Conservation (phyloP, 2,329 filamentous ascomycete genomes). For the Apiospora pterosperma region DNA sequence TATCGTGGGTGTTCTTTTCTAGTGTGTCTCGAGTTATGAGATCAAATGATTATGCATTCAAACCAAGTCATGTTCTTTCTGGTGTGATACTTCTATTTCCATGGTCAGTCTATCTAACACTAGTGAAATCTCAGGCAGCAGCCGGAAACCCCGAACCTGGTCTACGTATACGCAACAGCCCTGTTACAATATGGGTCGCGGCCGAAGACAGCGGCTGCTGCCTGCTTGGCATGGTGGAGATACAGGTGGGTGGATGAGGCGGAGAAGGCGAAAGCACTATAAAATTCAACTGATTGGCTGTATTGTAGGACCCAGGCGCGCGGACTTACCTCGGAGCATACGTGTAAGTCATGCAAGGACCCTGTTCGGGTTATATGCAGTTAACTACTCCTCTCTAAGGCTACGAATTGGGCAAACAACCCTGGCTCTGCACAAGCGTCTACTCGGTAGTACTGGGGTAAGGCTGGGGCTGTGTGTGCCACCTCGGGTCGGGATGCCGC, state of each 20-base stretch:
- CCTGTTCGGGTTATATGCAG: not conserved
- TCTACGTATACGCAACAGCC: no score
- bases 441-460: not conserved
- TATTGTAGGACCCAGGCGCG: not conserved
- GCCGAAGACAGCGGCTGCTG: no score
- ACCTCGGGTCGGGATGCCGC: not conserved
- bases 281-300: not conserved
- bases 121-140: not conserved
- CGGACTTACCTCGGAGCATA: not conserved
- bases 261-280: not conserved
- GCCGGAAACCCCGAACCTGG: no score
- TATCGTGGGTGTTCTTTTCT: not conserved
- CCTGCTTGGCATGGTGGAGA: no score
- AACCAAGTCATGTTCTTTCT: no score
- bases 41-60: not conserved
- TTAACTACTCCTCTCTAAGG: not conserved
- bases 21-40: not conserved
- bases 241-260: not conserved
- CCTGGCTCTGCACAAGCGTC: not conserved
- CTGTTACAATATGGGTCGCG: no score
- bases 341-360: not conserved
- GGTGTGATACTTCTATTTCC: no score
- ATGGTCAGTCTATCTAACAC: not conserved
- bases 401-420: not conserved
- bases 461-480: not conserved